phyloP scores from a whole-genome alignment of 2,329 filamentous ascomycete genomes.

The Exophiala dermatitidis region DNA sequence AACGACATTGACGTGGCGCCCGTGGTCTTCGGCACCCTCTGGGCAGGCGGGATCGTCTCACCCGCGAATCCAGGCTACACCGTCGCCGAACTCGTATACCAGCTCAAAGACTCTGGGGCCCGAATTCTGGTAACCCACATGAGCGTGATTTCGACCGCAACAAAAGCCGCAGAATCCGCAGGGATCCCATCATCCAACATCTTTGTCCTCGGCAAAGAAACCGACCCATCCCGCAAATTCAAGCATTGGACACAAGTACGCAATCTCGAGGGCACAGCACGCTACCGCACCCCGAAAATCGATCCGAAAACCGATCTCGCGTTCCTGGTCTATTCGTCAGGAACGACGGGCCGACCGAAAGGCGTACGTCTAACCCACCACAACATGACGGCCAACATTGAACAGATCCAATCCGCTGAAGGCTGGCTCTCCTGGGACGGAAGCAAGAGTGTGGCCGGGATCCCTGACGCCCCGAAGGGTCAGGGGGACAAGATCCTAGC shows the following conservation, averaged over 20 bases:
- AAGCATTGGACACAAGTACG: slow-evolving; percentile 68
- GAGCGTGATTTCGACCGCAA: slow-evolving; percentile 50
- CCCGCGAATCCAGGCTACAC: slow-evolving; percentile 87
- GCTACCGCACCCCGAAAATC: slow-evolving; percentile 56
- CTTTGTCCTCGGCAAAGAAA: slow-evolving; percentile 65
- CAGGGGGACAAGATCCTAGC: slow-evolving; percentile 67
- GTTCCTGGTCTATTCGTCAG: slow-evolving; percentile 81
- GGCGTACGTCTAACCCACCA: slow-evolving; percentile 78
- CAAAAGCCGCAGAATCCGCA: slow-evolving; percentile 45
- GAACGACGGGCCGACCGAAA: slow-evolving; percentile 86
- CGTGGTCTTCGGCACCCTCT: slow-evolving; percentile 69
- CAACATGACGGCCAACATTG: slow-evolving; percentile 71
- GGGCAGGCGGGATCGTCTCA: slow-evolving; percentile 75
- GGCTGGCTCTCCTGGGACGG: slow-evolving; percentile 53
- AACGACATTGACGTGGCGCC: slow-evolving; percentile 79
- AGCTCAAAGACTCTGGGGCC: slow-evolving; percentile 70
- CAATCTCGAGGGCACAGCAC: slow-evolving; percentile 47
- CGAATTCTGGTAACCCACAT: slow-evolving; percentile 69
- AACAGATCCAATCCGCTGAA: slow-evolving; percentile 52
- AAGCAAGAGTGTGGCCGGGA: slow-evolving; percentile 33
- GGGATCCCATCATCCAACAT: slow-evolving; percentile 67
- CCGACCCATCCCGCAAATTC: slow-evolving; percentile 51
- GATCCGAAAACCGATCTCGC: slow-evolving; percentile 66
- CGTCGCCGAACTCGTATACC: slow-evolving; percentile 71
- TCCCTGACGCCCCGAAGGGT: slow-evolving; percentile 33